A percentile compares a stretch with the other conserved stretches of the same genome.
phyloP scores from a whole-genome alignment of 441 rosid species.

The Syzygium malaccense region DNA sequence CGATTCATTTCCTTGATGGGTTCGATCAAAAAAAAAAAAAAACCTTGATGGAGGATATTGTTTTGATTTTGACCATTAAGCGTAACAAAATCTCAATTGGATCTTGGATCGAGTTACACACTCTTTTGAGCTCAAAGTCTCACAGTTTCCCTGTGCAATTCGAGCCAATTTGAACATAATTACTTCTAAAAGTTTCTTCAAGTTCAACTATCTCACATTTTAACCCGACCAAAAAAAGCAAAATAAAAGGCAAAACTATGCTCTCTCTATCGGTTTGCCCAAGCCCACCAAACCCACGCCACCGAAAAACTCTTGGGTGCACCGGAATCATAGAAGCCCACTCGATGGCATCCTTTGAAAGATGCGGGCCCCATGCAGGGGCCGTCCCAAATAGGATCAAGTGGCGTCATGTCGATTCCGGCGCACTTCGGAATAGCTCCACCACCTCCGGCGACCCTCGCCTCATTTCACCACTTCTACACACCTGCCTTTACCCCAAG shows the following conservation, averaged over 20 bases:
- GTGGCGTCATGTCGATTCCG: not conserved
- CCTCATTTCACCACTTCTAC: not conserved
- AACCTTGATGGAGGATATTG: not conserved
- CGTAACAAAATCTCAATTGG: accelerated
- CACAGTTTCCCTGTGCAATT: not conserved
- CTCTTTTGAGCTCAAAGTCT: not conserved
- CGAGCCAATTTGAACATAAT: not conserved
- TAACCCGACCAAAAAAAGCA: too few relatives aligned
- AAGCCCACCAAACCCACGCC: not conserved
- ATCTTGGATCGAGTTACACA: not conserved
- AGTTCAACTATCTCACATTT: not conserved
- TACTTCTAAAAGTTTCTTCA: not conserved
- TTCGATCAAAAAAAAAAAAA: too few relatives aligned
- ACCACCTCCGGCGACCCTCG: not conserved
- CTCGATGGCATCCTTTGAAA: not conserved
- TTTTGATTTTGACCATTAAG: not conserved
- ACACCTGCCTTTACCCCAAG: not conserved
- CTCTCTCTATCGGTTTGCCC: not conserved
- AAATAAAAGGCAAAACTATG: not conserved
- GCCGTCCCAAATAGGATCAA: not conserved
- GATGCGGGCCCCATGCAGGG: not conserved
- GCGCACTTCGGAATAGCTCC: not conserved
- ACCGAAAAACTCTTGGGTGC: not conserved
- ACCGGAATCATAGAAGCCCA: not conserved
- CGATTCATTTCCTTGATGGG: not conserved